A percentile compares a stretch with the other conserved stretches of the same genome.
Conservation (phyloP, 306 rosid species). For the Vigna unguiculata region DNA sequence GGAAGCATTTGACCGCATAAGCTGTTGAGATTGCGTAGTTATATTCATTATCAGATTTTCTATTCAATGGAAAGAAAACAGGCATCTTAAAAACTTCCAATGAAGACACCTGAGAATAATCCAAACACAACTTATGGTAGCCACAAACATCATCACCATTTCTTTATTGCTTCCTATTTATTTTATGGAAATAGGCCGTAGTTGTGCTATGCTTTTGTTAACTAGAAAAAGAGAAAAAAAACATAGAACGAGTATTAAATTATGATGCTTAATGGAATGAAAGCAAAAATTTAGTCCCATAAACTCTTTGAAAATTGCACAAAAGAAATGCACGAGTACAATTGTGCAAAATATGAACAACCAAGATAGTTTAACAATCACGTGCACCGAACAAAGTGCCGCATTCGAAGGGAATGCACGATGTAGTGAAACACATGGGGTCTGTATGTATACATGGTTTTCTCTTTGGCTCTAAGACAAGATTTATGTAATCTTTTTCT, state of each 20-base stretch:
- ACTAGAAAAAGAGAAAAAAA: not conserved
- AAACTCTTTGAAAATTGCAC: not conserved
- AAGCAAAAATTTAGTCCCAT: not conserved
- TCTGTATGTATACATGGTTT: no score
- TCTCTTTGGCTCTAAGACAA: not conserved
- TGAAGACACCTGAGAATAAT: not conserved
- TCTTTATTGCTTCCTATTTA: not conserved
- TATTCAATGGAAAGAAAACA: slow-evolving; percentile 2
- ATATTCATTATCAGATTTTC: not conserved
- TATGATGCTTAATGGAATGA: not conserved
- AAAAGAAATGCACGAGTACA: not conserved
- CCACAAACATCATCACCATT: not conserved
- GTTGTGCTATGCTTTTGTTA: not conserved
- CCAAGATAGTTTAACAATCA: not conserved
- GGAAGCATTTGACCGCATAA: not conserved
- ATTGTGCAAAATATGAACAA: not conserved
- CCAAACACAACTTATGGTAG: not conserved
- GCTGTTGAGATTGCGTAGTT: not conserved
- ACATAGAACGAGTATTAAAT: not conserved
- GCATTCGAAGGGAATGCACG: not conserved
- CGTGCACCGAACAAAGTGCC: not conserved
- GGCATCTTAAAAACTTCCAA: not conserved
- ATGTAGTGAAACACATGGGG: not conserved
- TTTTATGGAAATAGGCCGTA: not conserved
- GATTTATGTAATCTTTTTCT: not conserved